phyloP scores from a whole-genome alignment of 371 early-diverging fungal species.

The Mortierella sp. region DNA sequence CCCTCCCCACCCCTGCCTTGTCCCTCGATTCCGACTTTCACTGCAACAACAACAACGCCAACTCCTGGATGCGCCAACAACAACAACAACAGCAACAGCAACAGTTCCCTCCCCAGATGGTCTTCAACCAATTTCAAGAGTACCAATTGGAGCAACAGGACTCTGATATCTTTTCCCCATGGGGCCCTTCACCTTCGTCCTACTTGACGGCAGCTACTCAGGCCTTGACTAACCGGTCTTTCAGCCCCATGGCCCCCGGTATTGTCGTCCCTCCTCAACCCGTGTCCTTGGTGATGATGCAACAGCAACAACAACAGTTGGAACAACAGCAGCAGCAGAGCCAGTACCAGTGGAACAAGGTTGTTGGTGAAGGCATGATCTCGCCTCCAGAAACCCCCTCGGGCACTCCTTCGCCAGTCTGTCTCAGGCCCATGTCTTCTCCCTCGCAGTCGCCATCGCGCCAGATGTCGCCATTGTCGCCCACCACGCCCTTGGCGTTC shows the following conservation, averaged over 20 bases:
- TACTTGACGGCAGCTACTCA: conserved; percentile 45
- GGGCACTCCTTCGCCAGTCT: conserved; percentile 49
- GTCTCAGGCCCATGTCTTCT: conserved; percentile 48
- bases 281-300: conserved; percentile 1
- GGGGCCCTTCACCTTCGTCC: conserved; percentile 31
- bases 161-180: conserved; percentile 31
- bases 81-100: conserved; percentile 12
- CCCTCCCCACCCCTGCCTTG: conserved; percentile 9
- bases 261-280: conserved; percentile 20
- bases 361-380: conserved; percentile 22
- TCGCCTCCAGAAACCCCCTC: conserved; percentile 53
- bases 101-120: conserved; percentile 25
- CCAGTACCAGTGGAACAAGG: conserved; percentile 13
- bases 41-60: conserved; percentile 9
- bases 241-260: conserved; percentile 65
- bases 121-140: conserved; percentile 40
- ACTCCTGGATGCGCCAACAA: background rate
- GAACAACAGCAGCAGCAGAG: conserved; percentile 18
- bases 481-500: conserved; percentile 13
- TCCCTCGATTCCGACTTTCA: background rate
- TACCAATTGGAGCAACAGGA: conserved; percentile 52
- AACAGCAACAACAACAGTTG: conserved; percentile 1
- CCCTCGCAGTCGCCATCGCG: conserved; percentile 25
- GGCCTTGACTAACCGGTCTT: conserved; percentile 26
- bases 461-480: conserved; percentile 47